Conservation (phyloP, 2,329 filamentous ascomycete genomes). For the Verticillium nonalfalfae region DNA sequence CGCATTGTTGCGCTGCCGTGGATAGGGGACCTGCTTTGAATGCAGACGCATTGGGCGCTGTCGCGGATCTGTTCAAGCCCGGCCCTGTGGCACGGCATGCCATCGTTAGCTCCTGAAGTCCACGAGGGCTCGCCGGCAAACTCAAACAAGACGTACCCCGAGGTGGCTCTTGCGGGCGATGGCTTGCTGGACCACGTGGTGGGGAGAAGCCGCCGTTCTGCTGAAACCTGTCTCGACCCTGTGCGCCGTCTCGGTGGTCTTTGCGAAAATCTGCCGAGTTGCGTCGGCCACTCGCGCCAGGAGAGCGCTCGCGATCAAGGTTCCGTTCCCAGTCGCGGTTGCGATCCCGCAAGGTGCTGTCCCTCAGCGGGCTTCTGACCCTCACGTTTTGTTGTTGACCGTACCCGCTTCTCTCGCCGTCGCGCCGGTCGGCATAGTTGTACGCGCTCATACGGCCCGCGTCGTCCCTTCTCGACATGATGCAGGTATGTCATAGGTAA, state of each 20-base stretch:
- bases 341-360: conserved; percentile 8
- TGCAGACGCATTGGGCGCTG: neutral
- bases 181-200: neutral
- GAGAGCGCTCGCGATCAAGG: conserved; percentile 1
- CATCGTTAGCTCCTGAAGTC: neutral
- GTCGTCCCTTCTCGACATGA: neutral
- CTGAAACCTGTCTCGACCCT: neutral
- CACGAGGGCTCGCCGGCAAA: neutral
- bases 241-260: neutral
- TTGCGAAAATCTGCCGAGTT: neutral
- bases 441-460: neutral
- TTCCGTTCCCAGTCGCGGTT: conserved; percentile 15
- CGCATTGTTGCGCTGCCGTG: neutral
- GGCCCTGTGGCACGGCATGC: neutral
- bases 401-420: conserved; percentile 5
- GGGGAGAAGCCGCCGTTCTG: neutral
- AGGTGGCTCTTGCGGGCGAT: neutral
- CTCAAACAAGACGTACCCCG: neutral
- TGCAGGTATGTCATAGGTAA: neutral
- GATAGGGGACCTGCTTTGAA: neutral
- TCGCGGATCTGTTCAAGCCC: neutral
- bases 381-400: neutral
- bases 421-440: conserved; percentile 5
- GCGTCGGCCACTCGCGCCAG: neutral
- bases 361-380: neutral